phyloP scores from a whole-genome alignment of 2,329 filamentous ascomycete genomes.

The Phaeosphaeria sp. region DNA sequence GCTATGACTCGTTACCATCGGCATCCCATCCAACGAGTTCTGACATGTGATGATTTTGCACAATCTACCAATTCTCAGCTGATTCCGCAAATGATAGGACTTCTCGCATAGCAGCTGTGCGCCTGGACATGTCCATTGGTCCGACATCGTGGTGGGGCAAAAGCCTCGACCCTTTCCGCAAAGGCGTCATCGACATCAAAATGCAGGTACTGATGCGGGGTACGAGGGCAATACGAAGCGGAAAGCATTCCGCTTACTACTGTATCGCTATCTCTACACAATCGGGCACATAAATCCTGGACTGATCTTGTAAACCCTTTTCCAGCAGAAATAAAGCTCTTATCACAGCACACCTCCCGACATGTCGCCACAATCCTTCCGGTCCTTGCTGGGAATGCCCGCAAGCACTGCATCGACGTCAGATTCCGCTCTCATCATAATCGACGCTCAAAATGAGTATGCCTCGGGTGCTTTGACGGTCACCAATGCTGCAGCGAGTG shows the following conservation, averaged over 20 bases:
- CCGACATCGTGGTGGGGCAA: background rate
- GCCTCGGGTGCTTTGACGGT: slow-evolving; percentile 64
- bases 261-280: background rate
- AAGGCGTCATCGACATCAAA: background rate
- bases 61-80: no score
- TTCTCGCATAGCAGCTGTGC: no score
- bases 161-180: background rate
- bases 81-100: no score
- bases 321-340: no score
- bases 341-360: background rate
- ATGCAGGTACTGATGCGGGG: background rate
- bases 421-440: slow-evolving; percentile 70
- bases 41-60: no score
- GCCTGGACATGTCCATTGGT: background rate
- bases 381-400: slow-evolving; percentile 60
- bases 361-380: slow-evolving; percentile 48
- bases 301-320: no score
- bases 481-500: slow-evolving; percentile 59
- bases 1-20: no score
- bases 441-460: slow-evolving; percentile 76
- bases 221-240: background rate
- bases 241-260: background rate
- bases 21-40: no score
- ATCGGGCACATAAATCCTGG: background rate
- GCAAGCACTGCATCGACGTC: slow-evolving; percentile 62